These are phyloP conservation scores for Meira nashicola DNA, from an alignment of 1,284 basidiomycete species.

Conservation along the genomic window DNA sequence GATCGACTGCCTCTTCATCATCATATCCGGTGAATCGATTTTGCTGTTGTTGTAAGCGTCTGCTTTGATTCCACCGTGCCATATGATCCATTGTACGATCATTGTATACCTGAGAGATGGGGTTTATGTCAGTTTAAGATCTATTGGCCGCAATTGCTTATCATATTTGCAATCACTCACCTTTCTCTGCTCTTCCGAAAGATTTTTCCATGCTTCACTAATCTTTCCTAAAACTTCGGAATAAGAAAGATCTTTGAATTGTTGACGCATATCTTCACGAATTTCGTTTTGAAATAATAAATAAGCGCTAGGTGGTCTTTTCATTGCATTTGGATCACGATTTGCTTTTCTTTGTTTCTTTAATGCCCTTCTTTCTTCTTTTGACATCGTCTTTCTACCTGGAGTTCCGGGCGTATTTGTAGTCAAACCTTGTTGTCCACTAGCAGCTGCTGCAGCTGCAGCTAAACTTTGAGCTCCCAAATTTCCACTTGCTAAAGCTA, in stretches of 20 bases:
- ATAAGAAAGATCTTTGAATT: conserved; percentile 37
- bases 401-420: conserved; percentile 19
- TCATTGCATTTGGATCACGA: conserved; percentile 42
- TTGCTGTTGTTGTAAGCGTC: too few species aligned
- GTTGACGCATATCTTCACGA: conserved; percentile 37
- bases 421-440: conserved; percentile 18
- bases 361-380: conserved; percentile 26
- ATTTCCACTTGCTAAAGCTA: conserved; percentile 33
- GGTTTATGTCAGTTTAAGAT: not conserved
- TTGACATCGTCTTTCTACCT: conserved; percentile 19
- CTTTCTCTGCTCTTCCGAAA: conserved; percentile 37
- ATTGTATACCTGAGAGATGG: conserved; percentile 24
- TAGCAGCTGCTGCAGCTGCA: conserved; percentile 17
- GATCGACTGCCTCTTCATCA: too few species aligned
- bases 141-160: not conserved
- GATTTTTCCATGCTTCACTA: conserved; percentile 38
- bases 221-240: conserved; percentile 40
- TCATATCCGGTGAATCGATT: too few species aligned
- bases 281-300: conserved; percentile 48
- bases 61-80: conserved; percentile 29
- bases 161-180: conserved; percentile 12
- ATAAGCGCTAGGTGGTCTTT: conserved; percentile 44
- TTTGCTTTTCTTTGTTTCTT: conserved; percentile 37
- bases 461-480: conserved; percentile 13
- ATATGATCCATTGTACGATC: conserved; percentile 42